Evolutionary conservation across 176 grass and related monocot genomes (phyloP), one percentile per base, ranked within the genome.

Genomic region (Pontederia paniculata): DNA sequence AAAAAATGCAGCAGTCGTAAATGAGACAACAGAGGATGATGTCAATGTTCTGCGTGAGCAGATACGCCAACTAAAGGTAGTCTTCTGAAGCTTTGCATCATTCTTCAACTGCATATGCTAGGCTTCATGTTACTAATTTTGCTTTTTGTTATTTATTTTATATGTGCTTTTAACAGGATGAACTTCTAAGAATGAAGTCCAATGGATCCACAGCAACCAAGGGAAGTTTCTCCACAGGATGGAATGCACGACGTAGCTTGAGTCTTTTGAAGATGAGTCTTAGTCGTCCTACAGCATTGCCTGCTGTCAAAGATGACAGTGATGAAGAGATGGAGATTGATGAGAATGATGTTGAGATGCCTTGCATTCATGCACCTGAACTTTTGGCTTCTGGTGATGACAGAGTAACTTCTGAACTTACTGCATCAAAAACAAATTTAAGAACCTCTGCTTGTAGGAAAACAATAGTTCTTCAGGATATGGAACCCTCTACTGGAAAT

Each of bases 291-390:
- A 69, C 74, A 57, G 70, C 78, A 61, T 83, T 98, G 52, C 77
- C 82, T 22, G 48, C 69, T 60, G 75, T 91, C 66, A 90, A 88
- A 74, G 93, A 98, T 76, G 93, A 98, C 37, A 88, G 65, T 21
- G 86, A 98, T 23, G 93, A 88, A 42, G 93, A 98, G 74, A 98
- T 98, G 93, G 93, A 98, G 70, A 91, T 98, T 64, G 93, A 88
- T 79, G 93, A 98, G 58, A 84, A 79, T 71, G 93, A 88, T 65
- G 75, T 82, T 54, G 93, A 98, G 77, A 88, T 73, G 62, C 86
- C 80, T 50, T 60, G 13, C 22, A 63, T 60, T 68, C 71, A 65
- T 51, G 70, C 67, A 55, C 65, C 37, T 44, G 50, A 61, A 37
- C 51, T 23, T 70, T 71, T 55, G 57, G 71, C 54, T 74, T 71